Conservation (phyloP, 495 filamentous ascomycete species). For the Astrocystis sublimbata region DNA sequence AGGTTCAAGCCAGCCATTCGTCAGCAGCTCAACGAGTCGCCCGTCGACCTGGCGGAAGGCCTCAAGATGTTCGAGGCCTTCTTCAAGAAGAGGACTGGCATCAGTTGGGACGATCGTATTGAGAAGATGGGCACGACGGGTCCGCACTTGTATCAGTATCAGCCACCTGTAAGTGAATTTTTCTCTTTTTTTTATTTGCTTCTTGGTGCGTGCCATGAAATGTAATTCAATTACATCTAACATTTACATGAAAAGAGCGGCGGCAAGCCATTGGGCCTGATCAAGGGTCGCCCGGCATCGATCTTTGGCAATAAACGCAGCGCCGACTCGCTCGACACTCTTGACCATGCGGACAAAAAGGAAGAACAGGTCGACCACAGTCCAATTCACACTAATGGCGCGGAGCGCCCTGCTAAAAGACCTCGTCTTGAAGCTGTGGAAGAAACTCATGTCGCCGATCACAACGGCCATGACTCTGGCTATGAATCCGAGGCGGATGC, state of each 20-base stretch:
- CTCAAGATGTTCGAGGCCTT: constrained; percentile 53
- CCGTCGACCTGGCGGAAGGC: constrained; percentile 35
- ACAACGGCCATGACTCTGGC: not conserved
- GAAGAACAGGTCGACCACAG: not conserved
- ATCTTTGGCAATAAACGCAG: not conserved
- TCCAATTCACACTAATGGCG: not conserved
- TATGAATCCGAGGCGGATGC: not conserved
- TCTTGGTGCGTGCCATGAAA: too few relatives aligned
- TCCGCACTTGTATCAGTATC: constrained; percentile 32
- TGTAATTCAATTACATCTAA: too few relatives aligned
- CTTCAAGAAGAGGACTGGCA: constrained; percentile 57
- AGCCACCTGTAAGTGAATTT: constrained; percentile 39
- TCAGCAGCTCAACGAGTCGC: constrained; percentile 24
- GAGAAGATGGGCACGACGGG: constrained; percentile 14
- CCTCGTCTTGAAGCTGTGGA: not conserved
- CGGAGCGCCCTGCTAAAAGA: not conserved
- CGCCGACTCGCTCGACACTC: not conserved
- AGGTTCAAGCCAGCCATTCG: constrained; percentile 29
- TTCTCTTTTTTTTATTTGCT: not conserved
- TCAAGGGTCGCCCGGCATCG: not conserved
- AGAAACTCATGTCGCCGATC: not conserved
- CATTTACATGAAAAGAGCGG: constrained; percentile 27
- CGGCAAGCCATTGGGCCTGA: constrained; percentile 40
- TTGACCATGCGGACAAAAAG: not conserved
- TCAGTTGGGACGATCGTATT: constrained; percentile 56